Conservation (phyloP, 106 monocot genomes). For the Cymbidium sinense region DNA sequence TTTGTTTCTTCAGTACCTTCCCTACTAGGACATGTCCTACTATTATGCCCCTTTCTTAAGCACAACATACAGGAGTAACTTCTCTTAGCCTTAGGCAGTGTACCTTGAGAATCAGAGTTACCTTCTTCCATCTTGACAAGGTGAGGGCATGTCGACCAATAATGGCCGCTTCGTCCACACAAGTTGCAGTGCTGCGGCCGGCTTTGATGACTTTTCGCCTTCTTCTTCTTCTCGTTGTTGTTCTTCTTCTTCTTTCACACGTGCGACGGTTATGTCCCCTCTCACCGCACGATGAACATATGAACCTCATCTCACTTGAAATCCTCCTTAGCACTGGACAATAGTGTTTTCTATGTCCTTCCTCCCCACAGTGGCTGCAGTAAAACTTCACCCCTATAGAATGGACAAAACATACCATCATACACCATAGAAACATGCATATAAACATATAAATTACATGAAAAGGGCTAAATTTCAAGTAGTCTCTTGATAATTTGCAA, state of each 20-base stretch:
- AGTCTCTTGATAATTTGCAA: no score
- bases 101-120: background rate
- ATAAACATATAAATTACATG: background rate
- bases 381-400: constrained; percentile 66
- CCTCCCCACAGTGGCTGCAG: constrained; percentile 70
- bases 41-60: constrained; percentile 59
- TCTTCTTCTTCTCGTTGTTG: constrained; percentile 8
- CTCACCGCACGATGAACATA: constrained; percentile 53
- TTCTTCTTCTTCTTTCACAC: constrained; percentile 30
- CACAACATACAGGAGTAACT: constrained; percentile 52
- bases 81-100: constrained; percentile 15
- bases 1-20: background rate
- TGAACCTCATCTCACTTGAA: constrained; percentile 32
- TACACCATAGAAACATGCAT: background rate
- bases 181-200: constrained; percentile 23
- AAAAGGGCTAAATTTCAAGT: no score
- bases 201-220: background rate
- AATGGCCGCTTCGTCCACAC: constrained; percentile 56
- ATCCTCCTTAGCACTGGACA: constrained; percentile 35
- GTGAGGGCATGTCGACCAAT: constrained; percentile 50
- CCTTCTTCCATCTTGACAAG: background rate
- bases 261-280: constrained; percentile 66
- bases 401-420: background rate
- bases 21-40: constrained; percentile 53
- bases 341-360: constrained; percentile 78